Conservation (phyloP, 2,329 filamentous ascomycete species). For the Fusarium luffae region DNA sequence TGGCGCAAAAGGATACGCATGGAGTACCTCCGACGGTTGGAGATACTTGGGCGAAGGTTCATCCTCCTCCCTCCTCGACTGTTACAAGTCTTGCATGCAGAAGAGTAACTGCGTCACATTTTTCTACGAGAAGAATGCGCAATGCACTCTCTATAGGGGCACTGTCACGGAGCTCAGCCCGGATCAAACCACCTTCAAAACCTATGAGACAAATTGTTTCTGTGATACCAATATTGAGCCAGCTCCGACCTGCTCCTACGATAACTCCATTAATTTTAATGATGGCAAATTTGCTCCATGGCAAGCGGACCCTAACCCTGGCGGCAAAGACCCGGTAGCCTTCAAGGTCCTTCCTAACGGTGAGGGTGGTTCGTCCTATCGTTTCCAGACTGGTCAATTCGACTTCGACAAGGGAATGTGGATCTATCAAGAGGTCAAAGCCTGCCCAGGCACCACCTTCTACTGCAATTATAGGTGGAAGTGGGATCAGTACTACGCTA, state of each 20-base stretch:
- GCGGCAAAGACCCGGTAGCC: background rate
- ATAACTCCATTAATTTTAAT: background rate
- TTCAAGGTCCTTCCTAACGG: background rate
- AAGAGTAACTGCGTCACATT: background rate
- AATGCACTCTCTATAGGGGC: background rate
- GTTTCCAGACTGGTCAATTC: conserved; percentile 1
- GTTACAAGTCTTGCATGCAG: background rate
- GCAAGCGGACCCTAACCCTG: background rate
- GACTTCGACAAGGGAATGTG: conserved; percentile 4
- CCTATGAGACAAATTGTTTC: background rate
- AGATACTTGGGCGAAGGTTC: background rate
- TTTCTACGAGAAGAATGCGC: accelerated
- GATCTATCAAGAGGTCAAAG: background rate
- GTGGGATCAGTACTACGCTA: conserved; percentile 9
- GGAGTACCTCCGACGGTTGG: accelerated
- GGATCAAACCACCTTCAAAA: accelerated
- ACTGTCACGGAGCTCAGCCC: background rate
- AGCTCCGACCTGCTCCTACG: background rate
- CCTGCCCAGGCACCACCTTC: background rate
- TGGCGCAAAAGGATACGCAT: background rate
- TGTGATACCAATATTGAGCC: background rate
- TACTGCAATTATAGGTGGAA: background rate
- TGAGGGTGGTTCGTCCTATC: background rate
- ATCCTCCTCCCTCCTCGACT: background rate
- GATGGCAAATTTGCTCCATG: background rate